These are phyloP conservation scores for Hymenoscyphus salicellus DNA, from an alignment of 2,329 filamentous ascomycete genomes.

Conservation along the genomic window DNA sequence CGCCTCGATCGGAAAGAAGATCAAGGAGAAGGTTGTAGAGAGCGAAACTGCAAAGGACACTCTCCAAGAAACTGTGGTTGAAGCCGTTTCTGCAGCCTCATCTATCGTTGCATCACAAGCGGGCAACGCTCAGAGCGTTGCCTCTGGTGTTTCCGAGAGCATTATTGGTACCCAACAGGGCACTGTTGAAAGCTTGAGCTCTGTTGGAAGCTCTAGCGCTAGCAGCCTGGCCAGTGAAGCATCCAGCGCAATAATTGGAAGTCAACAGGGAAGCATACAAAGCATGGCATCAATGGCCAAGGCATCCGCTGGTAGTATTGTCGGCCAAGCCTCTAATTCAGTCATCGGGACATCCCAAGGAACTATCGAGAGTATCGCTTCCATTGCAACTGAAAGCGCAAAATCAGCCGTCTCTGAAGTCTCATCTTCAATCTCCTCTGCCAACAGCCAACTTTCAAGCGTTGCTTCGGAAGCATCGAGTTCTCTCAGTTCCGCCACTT, in stretches of 20 bases:
- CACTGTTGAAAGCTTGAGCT: constrained; percentile 23
- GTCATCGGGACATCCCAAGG: constrained; percentile 30
- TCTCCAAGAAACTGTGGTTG: constrained; percentile 25
- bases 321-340: constrained; percentile 32
- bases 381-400: constrained; percentile 23
- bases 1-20: constrained; percentile 41
- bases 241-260: constrained; percentile 27
- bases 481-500: constrained; percentile 30
- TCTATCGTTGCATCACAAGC: constrained; percentile 13
- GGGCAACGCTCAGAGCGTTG: constrained; percentile 24
- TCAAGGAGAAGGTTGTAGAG: constrained; percentile 30
- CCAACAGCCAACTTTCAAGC: constrained; percentile 18
- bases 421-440: constrained; percentile 29
- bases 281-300: constrained; percentile 37
- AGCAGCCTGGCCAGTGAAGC: constrained; percentile 24
- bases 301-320: constrained; percentile 28
- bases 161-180: constrained; percentile 22
- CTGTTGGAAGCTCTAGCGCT: constrained; percentile 21
- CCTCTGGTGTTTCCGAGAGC: constrained; percentile 22
- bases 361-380: constrained; percentile 29
- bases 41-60: constrained; percentile 29
- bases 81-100: constrained; percentile 25
- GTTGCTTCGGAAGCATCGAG: constrained; percentile 24
- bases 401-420: constrained; percentile 29
- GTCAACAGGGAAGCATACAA: constrained; percentile 33